A percentile compares a stretch with the other conserved stretches of the same genome.
These are phyloP conservation scores for Melocanna baccifera DNA, from an alignment of 176 grass and related monocot genomes.

Conservation along the genomic window DNA sequence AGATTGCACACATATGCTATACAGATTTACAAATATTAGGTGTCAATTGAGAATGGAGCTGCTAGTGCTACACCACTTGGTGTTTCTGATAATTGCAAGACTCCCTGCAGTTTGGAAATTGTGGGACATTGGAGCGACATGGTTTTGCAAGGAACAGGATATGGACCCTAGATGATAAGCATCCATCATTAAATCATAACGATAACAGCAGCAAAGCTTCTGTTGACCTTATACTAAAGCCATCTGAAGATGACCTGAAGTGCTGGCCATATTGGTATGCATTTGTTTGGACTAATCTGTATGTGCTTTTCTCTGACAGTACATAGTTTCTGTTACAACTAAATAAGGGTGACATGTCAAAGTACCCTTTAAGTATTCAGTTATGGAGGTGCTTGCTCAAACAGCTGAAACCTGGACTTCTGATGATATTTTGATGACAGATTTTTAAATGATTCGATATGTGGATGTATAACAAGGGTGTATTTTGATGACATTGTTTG, in stretches of 20 bases:
- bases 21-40: not conserved
- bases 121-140: constrained; percentile 72
- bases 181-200: constrained; percentile 33
- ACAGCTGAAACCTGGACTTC: not conserved
- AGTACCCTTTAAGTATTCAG: not conserved
- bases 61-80: not conserved
- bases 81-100: constrained; percentile 4
- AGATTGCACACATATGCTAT: not conserved
- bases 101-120: constrained; percentile 61
- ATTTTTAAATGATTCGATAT: not conserved
- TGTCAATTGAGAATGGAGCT: not conserved
- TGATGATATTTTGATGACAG: not conserved
- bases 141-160: constrained; percentile 94
- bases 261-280: constrained; percentile 83
- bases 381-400: not conserved
- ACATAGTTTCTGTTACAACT: constrained; percentile 16
- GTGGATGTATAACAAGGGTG: not conserved
- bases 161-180: constrained; percentile 66
- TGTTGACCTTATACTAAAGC: constrained; percentile 78
- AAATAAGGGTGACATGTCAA: not conserved
- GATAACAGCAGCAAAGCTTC: constrained; percentile 39
- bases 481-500: not conserved
- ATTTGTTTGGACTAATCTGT: constrained; percentile 8
- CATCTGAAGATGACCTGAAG: constrained; percentile 86
- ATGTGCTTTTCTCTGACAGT: not conserved